Base-by-base conservation (phyloP, 148 eudicot genomes). In the Chenopodium quinoa region DNA sequence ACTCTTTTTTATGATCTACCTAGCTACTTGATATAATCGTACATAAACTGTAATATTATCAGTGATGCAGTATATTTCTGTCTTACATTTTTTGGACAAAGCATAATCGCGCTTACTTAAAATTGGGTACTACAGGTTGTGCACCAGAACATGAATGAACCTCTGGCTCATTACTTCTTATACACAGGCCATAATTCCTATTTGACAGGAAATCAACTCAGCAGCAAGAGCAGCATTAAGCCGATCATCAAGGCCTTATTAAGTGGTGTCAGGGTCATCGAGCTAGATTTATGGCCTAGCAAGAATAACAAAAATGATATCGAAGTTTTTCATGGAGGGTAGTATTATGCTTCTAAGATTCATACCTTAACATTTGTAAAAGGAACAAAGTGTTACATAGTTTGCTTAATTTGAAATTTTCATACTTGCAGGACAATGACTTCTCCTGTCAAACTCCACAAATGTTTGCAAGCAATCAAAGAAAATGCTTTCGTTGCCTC, bases 281-380 rank as follows among this genome's bases (percentile, higher is more conserved):
- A 92, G 83, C 86, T 92, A 78, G 96, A 92, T 79, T 82, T 92
- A 48, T 92, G 93, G 96, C 92, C 96, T 9, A 86, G 81, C 79
- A 88, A 74, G 29, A 76, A 50, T 27, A 52, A 14, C 37, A 27
- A 52, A 3, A 63, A 81, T 71, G 89, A 72, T 77, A 84, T 89
- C 44, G 81, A 82, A 50, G 96, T 92, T 73, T 72, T 83, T 63
- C 96, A 92, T 87, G 96, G 96, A 87, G 84, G 96, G 96, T 92
- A 31, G 32, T 31, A 31, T 31, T 31, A 84, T 48, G 84, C 8
- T 63, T 8, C 34, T 63, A 3, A 14, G 5, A 40, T 37, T 32
- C 58, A 14, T 6, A 25, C 62, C 62, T 14, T 13, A 67, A 67
- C 70, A 27, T 66, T 60, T 66, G 14, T 3, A 2, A 17, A 13